phyloP scores from a whole-genome alignment of 176 grass and related monocot genomes.

The Musa schizocarpa region DNA sequence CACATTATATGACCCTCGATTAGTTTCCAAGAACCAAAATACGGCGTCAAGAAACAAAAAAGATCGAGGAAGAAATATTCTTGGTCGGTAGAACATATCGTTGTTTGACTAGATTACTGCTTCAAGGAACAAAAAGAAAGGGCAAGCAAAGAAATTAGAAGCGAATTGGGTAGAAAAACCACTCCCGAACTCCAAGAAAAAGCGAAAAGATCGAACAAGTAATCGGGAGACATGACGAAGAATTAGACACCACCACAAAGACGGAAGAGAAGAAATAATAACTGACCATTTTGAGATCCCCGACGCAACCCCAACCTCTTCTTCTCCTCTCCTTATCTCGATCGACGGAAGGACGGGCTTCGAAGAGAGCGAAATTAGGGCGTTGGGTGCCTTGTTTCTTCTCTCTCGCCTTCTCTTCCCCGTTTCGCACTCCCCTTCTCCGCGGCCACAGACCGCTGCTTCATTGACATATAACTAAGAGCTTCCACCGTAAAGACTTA shows the following conservation, averaged over 20 bases:
- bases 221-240: background rate
- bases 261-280: background rate
- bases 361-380: slow-evolving; percentile 2
- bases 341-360: background rate
- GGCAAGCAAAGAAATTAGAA: background rate
- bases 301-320: background rate
- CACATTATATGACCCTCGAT: too few relatives aligned
- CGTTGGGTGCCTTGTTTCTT: background rate
- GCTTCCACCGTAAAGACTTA: too few relatives aligned
- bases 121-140: background rate
- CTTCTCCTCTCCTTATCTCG: background rate
- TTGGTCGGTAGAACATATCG: too few relatives aligned
- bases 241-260: background rate
- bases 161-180: background rate
- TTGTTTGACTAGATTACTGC: too few relatives aligned
- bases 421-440: too few relatives aligned
- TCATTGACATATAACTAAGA: too few relatives aligned
- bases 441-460: too few relatives aligned
- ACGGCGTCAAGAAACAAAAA: too few relatives aligned
- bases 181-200: background rate
- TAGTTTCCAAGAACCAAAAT: too few relatives aligned
- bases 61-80: too few relatives aligned
- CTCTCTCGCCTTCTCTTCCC: background rate
- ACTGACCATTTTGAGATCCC: background rate
- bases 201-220: background rate